Evolutionary conservation across 495 filamentous ascomycete genomes (phyloP).

Genomic region (Cercophora newfieldiana): DNA sequence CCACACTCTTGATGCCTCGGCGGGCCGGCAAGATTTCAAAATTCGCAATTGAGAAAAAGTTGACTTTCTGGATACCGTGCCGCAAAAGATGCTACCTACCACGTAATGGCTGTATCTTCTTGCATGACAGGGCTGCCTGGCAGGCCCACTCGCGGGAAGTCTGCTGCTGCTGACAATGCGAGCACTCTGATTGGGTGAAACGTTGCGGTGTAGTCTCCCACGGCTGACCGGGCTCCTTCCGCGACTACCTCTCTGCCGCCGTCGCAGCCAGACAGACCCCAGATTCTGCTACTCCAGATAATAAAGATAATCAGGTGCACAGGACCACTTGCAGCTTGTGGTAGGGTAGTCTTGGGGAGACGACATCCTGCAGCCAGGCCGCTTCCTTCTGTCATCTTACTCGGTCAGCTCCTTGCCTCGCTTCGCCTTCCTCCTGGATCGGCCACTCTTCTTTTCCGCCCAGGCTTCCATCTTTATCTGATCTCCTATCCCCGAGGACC

Average conservation of each 20-base stretch:
- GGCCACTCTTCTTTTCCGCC: not conserved
- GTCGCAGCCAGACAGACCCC: constrained; percentile 1
- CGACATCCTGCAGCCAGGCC: constrained; percentile 7
- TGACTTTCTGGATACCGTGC: not conserved
- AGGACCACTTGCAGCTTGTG: constrained; percentile 1
- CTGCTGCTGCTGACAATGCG: constrained; percentile 35
- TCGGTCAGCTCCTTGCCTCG: not conserved
- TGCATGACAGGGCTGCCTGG: constrained; percentile 12
- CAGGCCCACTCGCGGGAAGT: constrained; percentile 2
- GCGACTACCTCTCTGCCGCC: not conserved
- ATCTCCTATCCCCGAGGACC: constrained; percentile 1
- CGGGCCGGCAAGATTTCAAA: not conserved
- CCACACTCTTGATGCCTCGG: not conserved
- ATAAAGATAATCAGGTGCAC: not conserved
- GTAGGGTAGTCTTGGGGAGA: not conserved
- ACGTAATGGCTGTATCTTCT: constrained; percentile 7
- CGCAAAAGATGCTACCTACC: not conserved
- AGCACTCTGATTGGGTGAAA: constrained; percentile 22
- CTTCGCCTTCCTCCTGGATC: not conserved
- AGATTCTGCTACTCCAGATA: constrained; percentile 6
- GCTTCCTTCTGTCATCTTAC: not conserved
- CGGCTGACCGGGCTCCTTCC: constrained; percentile 10
- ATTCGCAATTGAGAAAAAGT: not conserved
- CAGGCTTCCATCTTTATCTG: not conserved
- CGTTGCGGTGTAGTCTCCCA: constrained; percentile 14